Evolutionary conservation across 768 basidiomycete genomes (phyloP).

Genomic region (Podaxis pistillaris): DNA sequence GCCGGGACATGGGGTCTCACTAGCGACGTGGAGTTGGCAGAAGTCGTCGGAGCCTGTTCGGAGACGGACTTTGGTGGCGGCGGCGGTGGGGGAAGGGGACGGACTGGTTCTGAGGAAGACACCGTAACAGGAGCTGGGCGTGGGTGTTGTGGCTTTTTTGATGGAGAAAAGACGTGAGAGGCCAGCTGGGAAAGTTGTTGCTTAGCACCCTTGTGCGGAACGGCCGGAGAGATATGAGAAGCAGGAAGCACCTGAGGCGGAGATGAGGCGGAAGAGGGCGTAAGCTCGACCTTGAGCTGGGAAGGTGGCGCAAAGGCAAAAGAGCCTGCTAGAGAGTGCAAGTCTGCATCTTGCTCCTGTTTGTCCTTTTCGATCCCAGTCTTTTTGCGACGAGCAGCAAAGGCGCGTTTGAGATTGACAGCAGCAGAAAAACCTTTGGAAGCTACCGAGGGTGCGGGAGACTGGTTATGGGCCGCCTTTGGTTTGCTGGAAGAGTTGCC

Average conservation of each 20-base stretch:
- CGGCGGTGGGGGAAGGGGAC: constrained; percentile 30
- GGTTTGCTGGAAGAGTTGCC: constrained; percentile 21
- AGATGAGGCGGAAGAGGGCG: constrained; percentile 23
- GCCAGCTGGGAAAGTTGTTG: constrained; percentile 40
- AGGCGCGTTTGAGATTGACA: constrained; percentile 56
- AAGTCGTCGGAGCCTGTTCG: not conserved
- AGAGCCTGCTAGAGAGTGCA: not conserved
- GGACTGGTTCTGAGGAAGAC: constrained; percentile 30
- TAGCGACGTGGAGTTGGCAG: not conserved
- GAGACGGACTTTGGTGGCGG: constrained; percentile 27
- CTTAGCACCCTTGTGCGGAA: constrained; percentile 21
- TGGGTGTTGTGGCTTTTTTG: constrained; percentile 36
- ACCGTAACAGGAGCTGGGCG: not conserved
- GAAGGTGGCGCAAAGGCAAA: constrained; percentile 7
- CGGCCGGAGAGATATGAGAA: constrained; percentile 7
- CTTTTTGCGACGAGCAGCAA: constrained; percentile 56
- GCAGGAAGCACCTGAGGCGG: constrained; percentile 11
- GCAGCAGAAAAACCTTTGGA: constrained; percentile 36
- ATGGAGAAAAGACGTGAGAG: constrained; percentile 1
- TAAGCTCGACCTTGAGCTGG: constrained; percentile 19
- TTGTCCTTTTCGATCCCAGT: constrained; percentile 38
- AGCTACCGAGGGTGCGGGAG: constrained; percentile 13
- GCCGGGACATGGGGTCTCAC: constrained; percentile 23
- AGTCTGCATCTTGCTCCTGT: constrained; percentile 7
- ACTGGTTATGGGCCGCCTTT: not conserved